Conservation (phyloP, 1,284 basidiomycete genomes). For the Paramarasmius palmivorus region DNA sequence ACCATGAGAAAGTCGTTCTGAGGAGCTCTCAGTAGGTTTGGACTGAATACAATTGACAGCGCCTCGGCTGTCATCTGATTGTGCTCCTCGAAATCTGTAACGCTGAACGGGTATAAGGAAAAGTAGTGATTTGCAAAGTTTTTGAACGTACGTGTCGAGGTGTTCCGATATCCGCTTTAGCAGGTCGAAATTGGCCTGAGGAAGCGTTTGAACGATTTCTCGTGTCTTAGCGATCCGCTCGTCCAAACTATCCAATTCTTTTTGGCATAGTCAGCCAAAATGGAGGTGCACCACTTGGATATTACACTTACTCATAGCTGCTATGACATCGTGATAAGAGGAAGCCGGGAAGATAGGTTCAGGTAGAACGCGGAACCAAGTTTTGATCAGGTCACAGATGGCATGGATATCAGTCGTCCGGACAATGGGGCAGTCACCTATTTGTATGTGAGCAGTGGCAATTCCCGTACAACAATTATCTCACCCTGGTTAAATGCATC, state of each 20-base stretch:
- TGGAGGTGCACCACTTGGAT: not conserved
- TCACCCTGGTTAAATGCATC: slow-evolving; percentile 73
- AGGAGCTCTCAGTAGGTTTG: slow-evolving; percentile 70
- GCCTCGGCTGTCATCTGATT: slow-evolving; percentile 87
- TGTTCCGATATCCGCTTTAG: slow-evolving; percentile 77
- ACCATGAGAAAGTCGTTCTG: slow-evolving; percentile 74
- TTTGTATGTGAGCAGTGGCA: slow-evolving; percentile 1
- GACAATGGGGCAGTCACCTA: slow-evolving; percentile 62
- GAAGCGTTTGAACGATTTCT: slow-evolving; percentile 64
- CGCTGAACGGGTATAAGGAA: slow-evolving; percentile 41
- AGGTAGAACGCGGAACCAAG: slow-evolving; percentile 80
- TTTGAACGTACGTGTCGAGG: slow-evolving; percentile 66
- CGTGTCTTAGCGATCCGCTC: slow-evolving; percentile 65
- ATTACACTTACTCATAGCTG: slow-evolving; percentile 62
- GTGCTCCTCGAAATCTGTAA: slow-evolving; percentile 81
- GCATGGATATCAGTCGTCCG: slow-evolving; percentile 72
- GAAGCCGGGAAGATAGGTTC: slow-evolving; percentile 75
- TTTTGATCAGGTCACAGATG: slow-evolving; percentile 78
- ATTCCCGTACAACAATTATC: slow-evolving; percentile 8
- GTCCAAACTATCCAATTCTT: slow-evolving; percentile 70
- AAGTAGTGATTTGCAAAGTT: not conserved
- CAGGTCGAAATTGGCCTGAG: slow-evolving; percentile 71
- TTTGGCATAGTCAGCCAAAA: slow-evolving; percentile 12
- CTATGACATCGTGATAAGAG: slow-evolving; percentile 67
- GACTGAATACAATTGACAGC: slow-evolving; percentile 81